Evolutionary conservation across 805 yeast species (phyloP), one percentile per base, ranked within the genome.

Genomic region (Limtongia smithiae): DNA sequence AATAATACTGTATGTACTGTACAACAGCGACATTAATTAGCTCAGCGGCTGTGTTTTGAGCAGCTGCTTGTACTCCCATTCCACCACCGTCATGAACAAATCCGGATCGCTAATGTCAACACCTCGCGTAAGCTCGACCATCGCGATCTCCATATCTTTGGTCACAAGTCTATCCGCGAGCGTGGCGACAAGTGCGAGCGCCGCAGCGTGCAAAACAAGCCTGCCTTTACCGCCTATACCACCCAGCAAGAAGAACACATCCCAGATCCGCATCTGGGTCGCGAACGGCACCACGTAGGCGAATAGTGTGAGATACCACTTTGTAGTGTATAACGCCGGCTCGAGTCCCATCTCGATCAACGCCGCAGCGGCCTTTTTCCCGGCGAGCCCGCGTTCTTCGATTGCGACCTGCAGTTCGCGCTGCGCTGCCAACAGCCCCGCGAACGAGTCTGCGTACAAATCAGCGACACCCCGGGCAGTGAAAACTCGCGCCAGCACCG

Each of bases 301-400:
- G 14, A 57, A 57, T 17, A 57, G 45, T 1, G 60, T 57, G 9
- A 57, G 40, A 24, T 55, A 57, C 60, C 60, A 57, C 21, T 58
- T 51, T 12, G 60, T 56, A 5, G 55, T 57, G 41, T 46, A 57
- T 17, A 53, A 33, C 35, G 44, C 36, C 9, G 60, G 60, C 17
- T 39, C 51, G 27, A 51, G 41, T 9, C 42, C 57, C 11, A 57
- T 25, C 14, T 36, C 33, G 14, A 30, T 44, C 20, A 54, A 39
- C 2, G 33, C 28, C 28, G 28, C 28, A 6, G 28, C 28, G 28
- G 28, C 9, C 28, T 25, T 27, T 14, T 18, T 17, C 11, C 56
- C 57, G n/a, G n/a, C n/a, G 14, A 40, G 27, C 27, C 38, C 43
- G n/a, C 49, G 41, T 9, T 11, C 18, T 9, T 8, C 7, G n/a